Evolutionary conservation across 2,329 filamentous ascomycete species (phyloP).

Genomic region (Aspergillus sp.): DNA sequence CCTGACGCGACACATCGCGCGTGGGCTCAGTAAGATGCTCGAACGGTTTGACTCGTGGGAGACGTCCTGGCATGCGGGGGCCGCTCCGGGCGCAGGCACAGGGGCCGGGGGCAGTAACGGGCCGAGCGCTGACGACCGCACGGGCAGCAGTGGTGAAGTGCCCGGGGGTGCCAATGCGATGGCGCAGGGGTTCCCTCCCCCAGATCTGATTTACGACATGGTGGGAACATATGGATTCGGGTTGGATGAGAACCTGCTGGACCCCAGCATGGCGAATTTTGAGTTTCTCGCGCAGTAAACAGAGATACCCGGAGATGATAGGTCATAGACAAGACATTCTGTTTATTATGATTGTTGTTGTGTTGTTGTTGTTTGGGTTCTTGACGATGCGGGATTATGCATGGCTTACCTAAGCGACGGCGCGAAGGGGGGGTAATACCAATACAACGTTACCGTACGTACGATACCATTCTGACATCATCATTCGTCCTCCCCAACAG

Average conservation of each 20-base stretch:
- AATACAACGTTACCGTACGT: neutral
- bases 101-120: neutral
- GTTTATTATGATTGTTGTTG: no score
- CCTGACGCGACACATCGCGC: slow-evolving; percentile 42
- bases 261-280: slow-evolving; percentile 43
- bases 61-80: slow-evolving; percentile 26
- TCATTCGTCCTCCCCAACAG: neutral
- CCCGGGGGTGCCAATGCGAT: slow-evolving; percentile 42
- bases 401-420: no score
- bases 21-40: slow-evolving; percentile 41
- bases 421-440: no score
- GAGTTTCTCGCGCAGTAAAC: slow-evolving; percentile 36
- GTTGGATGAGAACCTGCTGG: slow-evolving; percentile 41
- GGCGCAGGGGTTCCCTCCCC: slow-evolving; percentile 41
- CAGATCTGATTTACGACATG: slow-evolving; percentile 44
- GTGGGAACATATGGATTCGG: slow-evolving; percentile 45
- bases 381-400: no score
- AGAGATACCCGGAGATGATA: slow-evolving; percentile 1
- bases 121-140: neutral
- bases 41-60: slow-evolving; percentile 43
- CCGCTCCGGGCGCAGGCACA: neutral
- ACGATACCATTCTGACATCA: neutral
- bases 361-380: no score
- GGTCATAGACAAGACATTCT: neutral
- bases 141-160: slow-evolving; percentile 20